Conservation (phyloP, 2,329 filamentous ascomycete species). For the Geoglossum cookeanum region DNA sequence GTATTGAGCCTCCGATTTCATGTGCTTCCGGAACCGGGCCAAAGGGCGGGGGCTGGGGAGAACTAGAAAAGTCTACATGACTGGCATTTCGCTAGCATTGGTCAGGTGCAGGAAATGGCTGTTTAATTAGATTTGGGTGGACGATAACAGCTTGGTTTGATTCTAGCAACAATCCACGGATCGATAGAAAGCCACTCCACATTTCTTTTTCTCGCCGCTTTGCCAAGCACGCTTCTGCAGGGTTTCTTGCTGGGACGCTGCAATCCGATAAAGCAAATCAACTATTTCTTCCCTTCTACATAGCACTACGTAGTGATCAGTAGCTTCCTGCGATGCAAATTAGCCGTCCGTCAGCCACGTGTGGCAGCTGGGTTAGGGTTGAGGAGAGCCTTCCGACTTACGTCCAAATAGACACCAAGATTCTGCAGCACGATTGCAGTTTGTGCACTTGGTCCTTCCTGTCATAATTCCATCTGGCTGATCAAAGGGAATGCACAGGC, state of each 20-base stretch:
- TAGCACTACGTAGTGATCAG: neutral
- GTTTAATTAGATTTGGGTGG: no score
- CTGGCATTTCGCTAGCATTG: no score
- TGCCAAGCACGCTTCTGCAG: no score
- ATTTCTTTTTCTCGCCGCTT: no score
- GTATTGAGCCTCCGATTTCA: neutral
- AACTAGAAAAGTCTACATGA: no score
- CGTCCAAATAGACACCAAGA: conserved; percentile 87
- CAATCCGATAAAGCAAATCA: neutral
- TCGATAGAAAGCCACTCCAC: no score
- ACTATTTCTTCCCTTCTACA: neutral
- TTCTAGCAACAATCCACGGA: no score
- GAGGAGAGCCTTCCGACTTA: conserved; percentile 18
- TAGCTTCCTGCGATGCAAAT: conserved; percentile 3
- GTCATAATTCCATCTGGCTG: conserved; percentile 64
- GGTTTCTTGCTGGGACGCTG: no score
- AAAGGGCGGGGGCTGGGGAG: neutral
- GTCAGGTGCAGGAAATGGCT: no score
- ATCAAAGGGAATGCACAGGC: conserved; percentile 62
- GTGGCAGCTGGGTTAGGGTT: neutral
- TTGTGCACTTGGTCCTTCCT: conserved; percentile 79
- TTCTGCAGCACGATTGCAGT: conserved; percentile 58
- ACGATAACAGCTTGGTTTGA: no score
- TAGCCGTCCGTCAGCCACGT: neutral
- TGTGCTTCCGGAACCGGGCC: neutral